Evolutionary conservation across 495 filamentous ascomycete genomes (phyloP), one percentile per base, ranked within the genome.

Genomic region (Glonium stellatum): DNA sequence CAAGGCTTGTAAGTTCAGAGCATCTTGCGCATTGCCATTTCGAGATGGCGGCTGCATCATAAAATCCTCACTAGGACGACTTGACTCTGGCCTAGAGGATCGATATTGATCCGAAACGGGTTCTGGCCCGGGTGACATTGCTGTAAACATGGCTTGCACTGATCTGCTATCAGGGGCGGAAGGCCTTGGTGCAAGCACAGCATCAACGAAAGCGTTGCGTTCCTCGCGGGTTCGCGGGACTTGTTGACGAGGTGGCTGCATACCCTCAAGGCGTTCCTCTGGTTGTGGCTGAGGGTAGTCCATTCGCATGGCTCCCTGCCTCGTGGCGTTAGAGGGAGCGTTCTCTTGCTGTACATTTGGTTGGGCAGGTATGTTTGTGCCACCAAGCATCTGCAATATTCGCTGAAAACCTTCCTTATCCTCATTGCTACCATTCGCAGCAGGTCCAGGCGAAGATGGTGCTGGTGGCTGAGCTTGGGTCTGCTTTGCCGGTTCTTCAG

Each of bases 331-430:
- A 18, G 22, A 36, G 22, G 52, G 44, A n/a, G 35, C 57, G 52
- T 46, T 12, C 1, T 12, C 18, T 22, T 35, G 23, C 3, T 25
- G 51, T 15, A 41, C 47, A n/a, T 19, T n/a, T 18, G 41, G 23
- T 13, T 41, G 54, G 12, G 25, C 50, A 11, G 52, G 46, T 21
- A 74, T 75, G 44, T 72, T 78, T 6, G 68, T 69, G 18, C 79
- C 79, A 56, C 77, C 82, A 39, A 98, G 82, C 80, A 97, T 95
- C 60, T 88, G 82, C 35, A 98, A 74, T 42, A 98, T 86, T 48
- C 85, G 83, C 60, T 92, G 86, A 70, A 98, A 98, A 0, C 89
- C 93, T 75, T 89, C 85, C 72, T 89, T 92, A 61, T 98, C 92
- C 22, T 87, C 85, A 10, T 77, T 74, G n/a, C 80, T 76, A 36